Evolutionary conservation across 805 yeast species (phyloP), one percentile per base, ranked within the genome.

Genomic region (Saturnispora hagleri): DNA sequence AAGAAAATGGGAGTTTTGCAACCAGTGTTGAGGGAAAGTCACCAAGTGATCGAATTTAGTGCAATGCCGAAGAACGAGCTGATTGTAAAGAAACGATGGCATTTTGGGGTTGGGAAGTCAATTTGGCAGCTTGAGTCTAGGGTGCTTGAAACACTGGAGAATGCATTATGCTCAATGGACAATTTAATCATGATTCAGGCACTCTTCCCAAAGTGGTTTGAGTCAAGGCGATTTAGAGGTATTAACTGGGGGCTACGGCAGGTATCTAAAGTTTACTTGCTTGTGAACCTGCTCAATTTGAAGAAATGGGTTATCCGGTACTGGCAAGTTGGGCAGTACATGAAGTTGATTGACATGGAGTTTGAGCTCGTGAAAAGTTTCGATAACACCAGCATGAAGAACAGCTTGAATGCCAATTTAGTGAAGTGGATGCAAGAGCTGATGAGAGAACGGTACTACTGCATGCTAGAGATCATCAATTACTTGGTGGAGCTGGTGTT

Each of bases 401-500:
- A 43, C 28, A 38, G 42, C 22, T 38, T 53, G 33, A 31, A 44
- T 20, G 20, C 38, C 9, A 48, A 51, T 13, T 44, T 59, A 31
- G 47, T 56, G 18, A 50, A 56, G 15, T 57, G 57, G 44, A 51
- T 60, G 40, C 53, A 57, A 12, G 35, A 58, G 6, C 53, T 68
- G 12, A 55, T 62, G 45, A 59, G 60, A 0, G 65, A 60, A 26
- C 62, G 62, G 50, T 47, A 58, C 26, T 60, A 59, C 28, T 56
- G 63, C 4, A 52, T 56, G 1, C 18, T 66, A 20, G 70, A 68
- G 42, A 55, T 66, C 4, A 35, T 62, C 5, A 68, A 69, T 7
- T 65, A 64, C 50, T 41, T 61, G 5, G 63, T 64, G 52, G 71
- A 68, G 44, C 51, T 68, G 8, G 33, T 66, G 1, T 48, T 68